Base-by-base conservation (phyloP, 208 protist genomes). In the Novymonas esmeraldas region DNA sequence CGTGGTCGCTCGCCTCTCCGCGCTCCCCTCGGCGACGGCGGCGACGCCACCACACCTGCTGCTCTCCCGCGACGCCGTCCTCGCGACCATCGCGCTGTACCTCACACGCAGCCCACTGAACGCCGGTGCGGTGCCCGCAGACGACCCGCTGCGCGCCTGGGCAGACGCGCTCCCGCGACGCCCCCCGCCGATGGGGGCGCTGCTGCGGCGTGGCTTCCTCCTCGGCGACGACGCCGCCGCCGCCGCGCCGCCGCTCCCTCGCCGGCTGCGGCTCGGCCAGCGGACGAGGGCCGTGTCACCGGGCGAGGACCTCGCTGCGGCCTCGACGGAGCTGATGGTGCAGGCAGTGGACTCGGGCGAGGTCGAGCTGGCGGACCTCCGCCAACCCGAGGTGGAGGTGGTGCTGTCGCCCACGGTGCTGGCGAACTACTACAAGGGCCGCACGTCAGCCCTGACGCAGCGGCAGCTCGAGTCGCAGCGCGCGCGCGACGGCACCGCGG, bases 31-130 rank as follows among this genome's bases (percentile, higher is more conserved):
- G 29, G 36, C 44, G 29, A 28, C 44, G 57, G 9, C 66, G 24
- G 24, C 50, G 36, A 51, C 56, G 14, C 64, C 70, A 6, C 48
- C 61, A 36, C 56, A 76, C 39, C 45, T 76, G 5, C 62, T 76
- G 20, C 62, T 76, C 20, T 85, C 89, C 3, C 87, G 90, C 2
- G 90, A 95, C 57, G 79, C 77, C 13, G 48, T 93, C 22, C 78
- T 95, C 28, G 57, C 87, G 28, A 82, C 76, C 4, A 48, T 79
- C 13, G 76, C 81, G 28, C 48, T 95, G n/a, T 81, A 82, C 59
- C 39, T 82, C 6, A 41, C 90, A 1, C 77, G 65, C 34, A 69
- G 63, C 50, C 46, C 82, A 3, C 55, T 54, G 6, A 56, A 79
- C 45, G 26, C 18, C 34, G 57, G 45, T 7, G 54, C 51, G 13